These are phyloP conservation scores for Aspergillus hiratsukae DNA, from an alignment of 2,329 filamentous ascomycete species.

Conservation along the genomic window DNA sequence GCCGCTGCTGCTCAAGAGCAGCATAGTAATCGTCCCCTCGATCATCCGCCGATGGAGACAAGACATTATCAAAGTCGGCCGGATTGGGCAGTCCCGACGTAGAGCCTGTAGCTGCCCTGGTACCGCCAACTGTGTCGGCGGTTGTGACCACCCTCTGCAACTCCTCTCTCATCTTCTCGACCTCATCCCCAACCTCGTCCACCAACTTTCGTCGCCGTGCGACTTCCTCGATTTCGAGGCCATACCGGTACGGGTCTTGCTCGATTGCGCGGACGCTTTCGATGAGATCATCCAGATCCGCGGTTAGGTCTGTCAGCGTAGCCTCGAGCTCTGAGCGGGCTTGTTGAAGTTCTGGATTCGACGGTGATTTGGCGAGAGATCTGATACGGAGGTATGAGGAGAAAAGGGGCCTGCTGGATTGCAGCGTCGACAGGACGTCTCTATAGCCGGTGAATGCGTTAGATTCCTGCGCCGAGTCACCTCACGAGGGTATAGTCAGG, in stretches of 20 bases:
- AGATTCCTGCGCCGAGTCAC: conserved; percentile 1
- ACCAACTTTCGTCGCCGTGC: conserved; percentile 75
- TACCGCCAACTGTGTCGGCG: conserved; percentile 20
- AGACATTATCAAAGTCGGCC: conserved; percentile 49
- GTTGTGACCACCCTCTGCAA: conserved; percentile 57
- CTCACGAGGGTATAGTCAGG: background rate
- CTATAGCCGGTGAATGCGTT: conserved; percentile 43
- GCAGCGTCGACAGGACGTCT: conserved; percentile 81
- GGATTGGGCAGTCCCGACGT: conserved; percentile 52
- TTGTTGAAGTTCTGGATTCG: conserved; percentile 66
- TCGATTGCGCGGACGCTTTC: conserved; percentile 86
- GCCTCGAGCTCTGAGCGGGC: conserved; percentile 71
- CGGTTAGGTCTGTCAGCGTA: conserved; percentile 68
- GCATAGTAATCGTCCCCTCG: conserved; percentile 63
- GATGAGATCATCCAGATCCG: conserved; percentile 84
- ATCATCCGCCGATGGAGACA: conserved; percentile 39
- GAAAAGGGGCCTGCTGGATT: conserved; percentile 79
- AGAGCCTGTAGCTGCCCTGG: background rate
- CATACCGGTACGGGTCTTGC: conserved; percentile 79
- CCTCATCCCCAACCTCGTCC: conserved; percentile 80
- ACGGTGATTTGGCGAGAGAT: conserved; percentile 67
- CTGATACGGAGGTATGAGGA: conserved; percentile 94
- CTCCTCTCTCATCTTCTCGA: conserved; percentile 85
- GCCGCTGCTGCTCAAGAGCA: conserved; percentile 85
- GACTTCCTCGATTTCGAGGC: conserved; percentile 78